Conservation (phyloP, 495 filamentous ascomycete genomes). For the Chaetomium cochliodes region DNA sequence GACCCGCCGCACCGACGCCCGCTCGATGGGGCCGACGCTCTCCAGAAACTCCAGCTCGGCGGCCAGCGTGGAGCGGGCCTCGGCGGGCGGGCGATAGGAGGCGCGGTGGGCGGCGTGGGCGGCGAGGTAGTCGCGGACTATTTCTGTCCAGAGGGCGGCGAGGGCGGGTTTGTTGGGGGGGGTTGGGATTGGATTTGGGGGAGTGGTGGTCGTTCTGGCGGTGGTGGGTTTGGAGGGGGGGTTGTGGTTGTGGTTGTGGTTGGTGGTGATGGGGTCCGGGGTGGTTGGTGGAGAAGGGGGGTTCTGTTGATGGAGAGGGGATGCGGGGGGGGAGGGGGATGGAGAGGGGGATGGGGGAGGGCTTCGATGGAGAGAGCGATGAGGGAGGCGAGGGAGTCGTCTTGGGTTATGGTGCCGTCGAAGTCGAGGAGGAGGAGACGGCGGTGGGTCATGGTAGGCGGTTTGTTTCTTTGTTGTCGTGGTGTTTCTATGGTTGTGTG, state of each 20-base stretch:
- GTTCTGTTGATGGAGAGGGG: background rate
- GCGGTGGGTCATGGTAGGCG: conserved; percentile 29
- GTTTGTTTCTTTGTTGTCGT: conserved; percentile 6
- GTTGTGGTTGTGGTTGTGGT: too few species aligned
- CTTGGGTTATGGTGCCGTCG: conserved; percentile 50
- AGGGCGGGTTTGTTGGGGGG: background rate
- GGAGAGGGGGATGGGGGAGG: background rate
- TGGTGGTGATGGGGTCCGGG: conserved; percentile 23
- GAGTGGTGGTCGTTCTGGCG: background rate
- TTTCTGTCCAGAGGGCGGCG: conserved; percentile 32
- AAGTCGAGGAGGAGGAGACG: conserved; percentile 50
- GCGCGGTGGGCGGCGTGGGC: conserved; percentile 37
- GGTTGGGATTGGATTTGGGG: background rate
- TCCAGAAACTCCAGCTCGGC: conserved; percentile 43
- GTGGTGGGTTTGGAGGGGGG: conserved; percentile 8
- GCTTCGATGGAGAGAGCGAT: conserved; percentile 19
- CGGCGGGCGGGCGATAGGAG: conserved; percentile 31
- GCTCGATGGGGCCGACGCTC: conserved; percentile 39
- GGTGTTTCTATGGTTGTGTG: conserved; percentile 1
- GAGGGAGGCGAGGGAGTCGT: conserved; percentile 34
- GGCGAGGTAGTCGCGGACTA: conserved; percentile 40
- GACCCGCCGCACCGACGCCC: conserved; percentile 36
- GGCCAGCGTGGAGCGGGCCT: conserved; percentile 24
- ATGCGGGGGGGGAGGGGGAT: background rate
- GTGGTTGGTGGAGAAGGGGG: conserved; percentile 21